These are phyloP conservation scores for Pugionium dolabratum DNA, from an alignment of 345 rosid species.

Conservation along the genomic window DNA sequence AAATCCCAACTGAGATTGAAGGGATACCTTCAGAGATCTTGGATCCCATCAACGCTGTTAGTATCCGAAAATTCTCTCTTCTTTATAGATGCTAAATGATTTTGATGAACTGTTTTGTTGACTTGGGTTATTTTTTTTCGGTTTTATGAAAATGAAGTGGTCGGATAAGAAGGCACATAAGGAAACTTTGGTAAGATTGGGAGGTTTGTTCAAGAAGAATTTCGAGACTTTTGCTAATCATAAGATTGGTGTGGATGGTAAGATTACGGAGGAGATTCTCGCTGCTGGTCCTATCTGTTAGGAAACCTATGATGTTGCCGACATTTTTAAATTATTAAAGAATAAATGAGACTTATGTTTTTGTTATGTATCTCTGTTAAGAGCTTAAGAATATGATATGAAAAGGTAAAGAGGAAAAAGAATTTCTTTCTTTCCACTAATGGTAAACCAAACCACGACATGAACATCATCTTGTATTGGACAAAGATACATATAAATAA, in stretches of 20 bases:
- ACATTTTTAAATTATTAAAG: too few relatives aligned
- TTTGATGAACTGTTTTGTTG: too few relatives aligned
- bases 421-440: too few relatives aligned
- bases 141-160: slow-evolving; percentile 54
- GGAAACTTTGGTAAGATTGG: slow-evolving; percentile 79
- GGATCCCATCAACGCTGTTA: slow-evolving; percentile 77
- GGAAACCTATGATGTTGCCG: too few relatives aligned
- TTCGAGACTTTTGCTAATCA: slow-evolving; percentile 74
- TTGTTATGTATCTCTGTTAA: too few relatives aligned
- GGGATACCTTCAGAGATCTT: slow-evolving; percentile 90
- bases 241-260: slow-evolving; percentile 72
- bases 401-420: too few relatives aligned
- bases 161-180: slow-evolving; percentile 65
- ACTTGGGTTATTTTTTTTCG: not conserved
- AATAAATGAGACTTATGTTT: too few relatives aligned
- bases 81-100: too few relatives aligned
- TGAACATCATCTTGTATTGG: too few relatives aligned
- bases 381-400: too few relatives aligned
- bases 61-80: slow-evolving; percentile 12
- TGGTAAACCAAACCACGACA: too few relatives aligned
- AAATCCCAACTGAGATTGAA: slow-evolving; percentile 70
- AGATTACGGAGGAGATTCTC: slow-evolving; percentile 73
- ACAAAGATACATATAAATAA: too few relatives aligned
- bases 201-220: slow-evolving; percentile 75
- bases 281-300: slow-evolving; percentile 66